Evolutionary conservation across 1,284 basidiomycete genomes (phyloP).

Genomic region (Kwoniella shivajii): DNA sequence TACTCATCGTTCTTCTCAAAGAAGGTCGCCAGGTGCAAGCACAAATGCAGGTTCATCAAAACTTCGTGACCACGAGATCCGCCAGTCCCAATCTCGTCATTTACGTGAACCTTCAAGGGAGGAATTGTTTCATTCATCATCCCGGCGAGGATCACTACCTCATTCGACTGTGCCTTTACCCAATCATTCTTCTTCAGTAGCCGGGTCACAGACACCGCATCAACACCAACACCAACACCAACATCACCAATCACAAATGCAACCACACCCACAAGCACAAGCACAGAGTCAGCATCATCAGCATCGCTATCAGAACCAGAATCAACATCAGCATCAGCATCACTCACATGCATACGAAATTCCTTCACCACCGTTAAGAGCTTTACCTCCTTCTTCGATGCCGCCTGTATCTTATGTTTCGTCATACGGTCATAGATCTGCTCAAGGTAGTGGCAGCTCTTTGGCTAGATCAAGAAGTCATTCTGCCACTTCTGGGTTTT

Average conservation of each 20-base stretch:
- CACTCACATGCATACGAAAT: conserved; percentile 9
- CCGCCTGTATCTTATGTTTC: not conserved
- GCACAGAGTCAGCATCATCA: conserved; percentile 4
- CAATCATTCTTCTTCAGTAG: not conserved
- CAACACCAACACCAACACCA: not conserved
- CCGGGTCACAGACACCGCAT: not conserved
- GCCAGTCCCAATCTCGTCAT: too few relatives aligned
- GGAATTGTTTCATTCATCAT: not conserved
- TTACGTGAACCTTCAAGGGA: not conserved
- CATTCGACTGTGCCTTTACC: conserved; percentile 2
- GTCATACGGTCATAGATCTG: not conserved
- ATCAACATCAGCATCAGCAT: not conserved
- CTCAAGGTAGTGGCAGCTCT: not conserved
- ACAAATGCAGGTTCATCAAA: not conserved
- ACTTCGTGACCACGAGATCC: conserved; percentile 4
- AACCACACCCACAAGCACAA: not conserved
- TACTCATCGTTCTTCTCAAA: not conserved
- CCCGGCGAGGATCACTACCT: not conserved
- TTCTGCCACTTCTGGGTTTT: conserved; percentile 15
- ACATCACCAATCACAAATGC: not conserved
- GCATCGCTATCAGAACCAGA: not conserved
- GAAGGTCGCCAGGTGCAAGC: conserved; percentile 2
- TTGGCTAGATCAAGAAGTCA: conserved; percentile 17
- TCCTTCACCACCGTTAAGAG: conserved; percentile 20
- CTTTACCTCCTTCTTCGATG: conserved; percentile 12